Percentiles rank a stretch among this genome's conserved stretches.
These are phyloP conservation scores for Calonectria fujianensis DNA, from an alignment of 2,329 filamentous ascomycete genomes.

Conservation along the genomic window DNA sequence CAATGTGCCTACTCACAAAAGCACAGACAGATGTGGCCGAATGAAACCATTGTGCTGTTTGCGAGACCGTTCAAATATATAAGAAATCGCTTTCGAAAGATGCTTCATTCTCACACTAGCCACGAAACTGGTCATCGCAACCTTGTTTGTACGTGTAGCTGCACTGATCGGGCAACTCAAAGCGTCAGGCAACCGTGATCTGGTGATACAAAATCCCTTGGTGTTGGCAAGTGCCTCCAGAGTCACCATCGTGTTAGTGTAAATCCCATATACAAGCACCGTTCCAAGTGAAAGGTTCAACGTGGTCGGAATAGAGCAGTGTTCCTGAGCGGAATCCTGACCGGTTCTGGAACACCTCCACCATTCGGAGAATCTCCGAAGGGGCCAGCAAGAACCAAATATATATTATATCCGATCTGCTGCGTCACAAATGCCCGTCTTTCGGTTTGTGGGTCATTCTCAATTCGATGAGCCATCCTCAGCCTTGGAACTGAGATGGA, in stretches of 20 bases:
- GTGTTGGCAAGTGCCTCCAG: not conserved
- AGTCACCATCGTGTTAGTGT: not conserved
- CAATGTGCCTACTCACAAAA: no score
- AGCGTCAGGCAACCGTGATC: not conserved
- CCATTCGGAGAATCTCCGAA: not conserved
- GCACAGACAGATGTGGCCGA: not conserved
- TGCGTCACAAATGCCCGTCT: no score
- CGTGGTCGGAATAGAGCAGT: not conserved
- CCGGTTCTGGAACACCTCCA: not conserved
- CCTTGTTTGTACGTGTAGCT: no score
- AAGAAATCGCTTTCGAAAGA: not conserved
- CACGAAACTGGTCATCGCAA: not conserved
- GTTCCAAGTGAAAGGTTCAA: no score
- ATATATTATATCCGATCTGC: not conserved
- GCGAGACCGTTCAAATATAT: not conserved
- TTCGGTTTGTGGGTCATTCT: no score
- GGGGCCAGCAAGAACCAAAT: not conserved
- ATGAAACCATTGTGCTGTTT: no score
- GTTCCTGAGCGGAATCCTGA: not conserved
- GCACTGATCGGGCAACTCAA: no score
- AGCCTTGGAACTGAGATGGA: not conserved
- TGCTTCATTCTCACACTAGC: not conserved
- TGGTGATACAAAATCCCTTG: not conserved
- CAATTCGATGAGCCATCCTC: no score
- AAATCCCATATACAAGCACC: not conserved